These are phyloP conservation scores for Dalechampia spathulata DNA, from an alignment of 441 rosid genomes.

Conservation along the genomic window DNA sequence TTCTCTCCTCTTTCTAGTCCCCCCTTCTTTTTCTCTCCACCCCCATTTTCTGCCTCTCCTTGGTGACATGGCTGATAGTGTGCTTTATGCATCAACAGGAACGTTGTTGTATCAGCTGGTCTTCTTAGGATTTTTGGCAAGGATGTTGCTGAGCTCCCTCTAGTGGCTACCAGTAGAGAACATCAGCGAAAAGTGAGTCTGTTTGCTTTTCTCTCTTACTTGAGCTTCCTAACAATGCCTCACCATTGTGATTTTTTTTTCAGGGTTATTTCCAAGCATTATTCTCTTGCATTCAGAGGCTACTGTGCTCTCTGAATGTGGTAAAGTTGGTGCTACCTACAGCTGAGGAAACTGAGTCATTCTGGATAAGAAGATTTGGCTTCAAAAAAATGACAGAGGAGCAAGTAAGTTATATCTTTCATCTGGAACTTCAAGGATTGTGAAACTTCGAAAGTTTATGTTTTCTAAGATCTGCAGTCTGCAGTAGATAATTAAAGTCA, in stretches of 20 bases:
- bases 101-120: slow-evolving; percentile 86
- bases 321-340: slow-evolving; percentile 91
- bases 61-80: slow-evolving; percentile 1
- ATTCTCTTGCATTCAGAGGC: slow-evolving; percentile 73
- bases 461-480: neutral
- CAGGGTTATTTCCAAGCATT: slow-evolving; percentile 93
- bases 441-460: neutral
- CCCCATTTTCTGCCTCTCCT: neutral
- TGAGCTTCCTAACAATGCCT: slow-evolving; percentile 1
- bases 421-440: neutral
- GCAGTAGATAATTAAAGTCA: neutral
- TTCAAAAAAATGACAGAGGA: slow-evolving; percentile 68
- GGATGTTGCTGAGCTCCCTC: slow-evolving; percentile 98
- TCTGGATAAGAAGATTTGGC: slow-evolving; percentile 91
- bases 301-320: slow-evolving; percentile 64
- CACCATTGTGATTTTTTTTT: neutral
- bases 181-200: slow-evolving; percentile 85
- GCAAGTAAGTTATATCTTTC: slow-evolving; percentile 38
- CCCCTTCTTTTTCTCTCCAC: neutral
- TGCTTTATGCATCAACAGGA: slow-evolving; percentile 36
- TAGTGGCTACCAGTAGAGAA: slow-evolving; percentile 84
- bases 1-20: neutral
- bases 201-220: neutral
- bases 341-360: slow-evolving; percentile 90
- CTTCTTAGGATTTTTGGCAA: slow-evolving; percentile 82